phyloP scores from a whole-genome alignment of 1,284 basidiomycete species.

The Lentinula novae-zelandiae region DNA sequence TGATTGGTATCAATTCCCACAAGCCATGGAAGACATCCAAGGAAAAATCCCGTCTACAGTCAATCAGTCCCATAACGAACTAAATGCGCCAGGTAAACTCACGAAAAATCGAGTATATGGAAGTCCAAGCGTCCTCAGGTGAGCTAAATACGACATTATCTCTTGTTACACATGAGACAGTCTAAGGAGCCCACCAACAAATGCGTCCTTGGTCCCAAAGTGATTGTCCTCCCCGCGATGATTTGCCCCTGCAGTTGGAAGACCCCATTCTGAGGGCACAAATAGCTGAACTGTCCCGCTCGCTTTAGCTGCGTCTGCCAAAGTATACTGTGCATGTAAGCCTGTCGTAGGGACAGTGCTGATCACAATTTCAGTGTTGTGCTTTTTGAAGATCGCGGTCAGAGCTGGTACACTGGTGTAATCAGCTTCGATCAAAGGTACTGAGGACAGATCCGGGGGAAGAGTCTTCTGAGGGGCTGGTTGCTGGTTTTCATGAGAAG shows the following conservation, averaged over 20 bases:
- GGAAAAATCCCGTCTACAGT: background rate
- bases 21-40: background rate
- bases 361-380: background rate
- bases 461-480: background rate
- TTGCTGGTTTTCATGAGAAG: background rate
- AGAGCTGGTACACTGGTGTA: background rate
- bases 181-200: background rate
- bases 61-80: background rate
- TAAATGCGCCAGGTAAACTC: background rate
- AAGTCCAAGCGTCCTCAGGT: background rate
- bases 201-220: background rate
- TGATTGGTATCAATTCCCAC: constrained; percentile 1
- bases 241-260: background rate
- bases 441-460: background rate
- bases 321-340: background rate
- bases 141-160: background rate
- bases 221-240: background rate
- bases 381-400: background rate
- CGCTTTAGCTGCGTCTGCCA: background rate
- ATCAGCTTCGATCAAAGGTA: constrained; percentile 1
- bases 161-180: background rate
- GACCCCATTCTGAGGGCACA: background rate
- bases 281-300: constrained; percentile 1
- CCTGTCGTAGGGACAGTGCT: background rate
- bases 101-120: constrained; percentile 2